Evolutionary conservation across 2,329 filamentous ascomycete genomes (phyloP).

Genomic region (Botryotinia narcissicola): DNA sequence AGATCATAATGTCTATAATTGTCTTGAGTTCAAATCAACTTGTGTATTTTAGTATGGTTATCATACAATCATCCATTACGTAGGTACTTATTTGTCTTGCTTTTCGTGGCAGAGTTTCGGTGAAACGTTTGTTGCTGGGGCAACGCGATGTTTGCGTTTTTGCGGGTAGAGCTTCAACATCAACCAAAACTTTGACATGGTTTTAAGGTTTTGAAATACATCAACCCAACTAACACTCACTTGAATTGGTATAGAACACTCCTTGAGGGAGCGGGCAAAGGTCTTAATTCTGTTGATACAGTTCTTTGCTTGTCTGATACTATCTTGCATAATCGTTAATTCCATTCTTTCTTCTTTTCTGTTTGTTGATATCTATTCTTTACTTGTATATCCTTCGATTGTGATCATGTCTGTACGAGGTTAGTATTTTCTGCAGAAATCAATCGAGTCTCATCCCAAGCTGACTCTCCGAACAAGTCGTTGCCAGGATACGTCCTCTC

Average conservation of each 20-base stretch:
- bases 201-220: not conserved
- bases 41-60: not conserved
- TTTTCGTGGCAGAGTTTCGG: not conserved
- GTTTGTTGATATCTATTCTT: slow-evolving; percentile 1
- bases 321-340: slow-evolving; percentile 3
- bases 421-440: slow-evolving; percentile 20
- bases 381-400: slow-evolving; percentile 1
- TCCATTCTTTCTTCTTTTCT: not conserved
- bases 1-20: not conserved
- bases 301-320: not conserved
- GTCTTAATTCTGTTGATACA: not conserved
- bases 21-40: not conserved
- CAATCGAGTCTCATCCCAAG: slow-evolving; percentile 40
- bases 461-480: slow-evolving; percentile 63
- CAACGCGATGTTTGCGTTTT: slow-evolving; percentile 8
- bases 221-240: not conserved
- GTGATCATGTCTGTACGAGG: slow-evolving; percentile 34
- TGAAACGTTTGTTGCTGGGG: slow-evolving; percentile 3
- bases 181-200: slow-evolving; percentile 7
- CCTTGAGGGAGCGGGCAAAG: not conserved
- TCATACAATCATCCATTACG: not conserved
- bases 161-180: slow-evolving; percentile 9
- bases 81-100: not conserved
- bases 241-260: slow-evolving; percentile 3
- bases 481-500: slow-evolving; percentile 85